Evolutionary conservation across 2,329 filamentous ascomycete genomes (phyloP).

Genomic region (Lachnellula suecica): DNA sequence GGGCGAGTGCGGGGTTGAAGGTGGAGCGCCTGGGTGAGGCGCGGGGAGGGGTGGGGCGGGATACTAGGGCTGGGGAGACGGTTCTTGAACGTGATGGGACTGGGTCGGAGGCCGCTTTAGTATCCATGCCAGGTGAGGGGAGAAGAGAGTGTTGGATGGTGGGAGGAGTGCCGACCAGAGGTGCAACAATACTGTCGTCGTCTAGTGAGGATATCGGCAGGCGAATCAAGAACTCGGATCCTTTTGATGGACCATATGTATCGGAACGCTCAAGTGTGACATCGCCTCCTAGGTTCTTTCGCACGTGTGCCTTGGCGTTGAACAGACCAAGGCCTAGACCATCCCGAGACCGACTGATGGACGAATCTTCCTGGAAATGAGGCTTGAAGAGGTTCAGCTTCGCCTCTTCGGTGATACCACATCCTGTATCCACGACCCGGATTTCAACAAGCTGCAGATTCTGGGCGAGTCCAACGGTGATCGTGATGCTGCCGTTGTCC

Average conservation of each 20-base stretch:
- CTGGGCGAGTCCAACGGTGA: constrained; percentile 53
- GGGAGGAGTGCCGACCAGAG: constrained; percentile 23
- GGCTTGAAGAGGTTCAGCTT: constrained; percentile 67
- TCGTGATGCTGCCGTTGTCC: constrained; percentile 60
- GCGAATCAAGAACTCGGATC: constrained; percentile 68
- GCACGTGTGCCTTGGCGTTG: constrained; percentile 70
- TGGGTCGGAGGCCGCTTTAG: not conserved
- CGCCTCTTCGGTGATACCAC: constrained; percentile 66
- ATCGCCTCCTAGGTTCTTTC: constrained; percentile 65
- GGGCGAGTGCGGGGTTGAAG: constrained; percentile 57
- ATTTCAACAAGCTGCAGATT: constrained; percentile 56
- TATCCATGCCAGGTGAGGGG: constrained; percentile 5
- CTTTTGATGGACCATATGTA: constrained; percentile 57
- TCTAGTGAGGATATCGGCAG: constrained; percentile 45
- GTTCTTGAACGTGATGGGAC: constrained; percentile 4
- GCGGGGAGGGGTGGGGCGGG: not conserved
- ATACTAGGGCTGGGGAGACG: not conserved
- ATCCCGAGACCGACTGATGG: constrained; percentile 65
- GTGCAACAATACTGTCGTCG: constrained; percentile 13
- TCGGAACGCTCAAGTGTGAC: constrained; percentile 62
- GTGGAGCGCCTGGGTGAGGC: constrained; percentile 10
- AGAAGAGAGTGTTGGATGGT: constrained; percentile 6
- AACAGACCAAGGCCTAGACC: constrained; percentile 68
- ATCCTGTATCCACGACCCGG: constrained; percentile 64
- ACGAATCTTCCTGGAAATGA: constrained; percentile 68